Evolutionary conservation across 2,329 filamentous ascomycete genomes (phyloP).

Genomic region (Malbranchea cinnamomea): DNA sequence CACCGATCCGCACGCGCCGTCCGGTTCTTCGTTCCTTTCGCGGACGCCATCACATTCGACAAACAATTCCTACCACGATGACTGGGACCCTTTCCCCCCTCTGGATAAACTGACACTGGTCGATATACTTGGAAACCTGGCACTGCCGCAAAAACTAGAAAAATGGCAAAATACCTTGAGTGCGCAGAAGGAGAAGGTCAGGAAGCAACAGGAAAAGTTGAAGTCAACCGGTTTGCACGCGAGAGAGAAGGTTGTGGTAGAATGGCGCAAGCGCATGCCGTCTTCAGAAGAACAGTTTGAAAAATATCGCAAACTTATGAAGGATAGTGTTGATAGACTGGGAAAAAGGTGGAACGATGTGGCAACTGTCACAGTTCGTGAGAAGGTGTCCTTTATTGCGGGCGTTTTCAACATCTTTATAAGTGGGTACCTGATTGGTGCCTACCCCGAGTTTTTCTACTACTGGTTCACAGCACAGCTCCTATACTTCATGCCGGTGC

Average conservation of each 20-base stretch:
- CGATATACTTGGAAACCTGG: constrained; percentile 85
- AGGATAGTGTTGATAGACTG: constrained; percentile 72
- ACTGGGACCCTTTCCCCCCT: constrained; percentile 75
- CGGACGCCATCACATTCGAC: constrained; percentile 54
- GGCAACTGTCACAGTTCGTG: constrained; percentile 70
- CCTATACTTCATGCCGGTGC: constrained; percentile 92
- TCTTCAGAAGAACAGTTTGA: constrained; percentile 85
- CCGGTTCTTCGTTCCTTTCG: constrained; percentile 35
- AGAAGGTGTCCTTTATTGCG: constrained; percentile 92
- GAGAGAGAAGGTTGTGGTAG: constrained; percentile 79
- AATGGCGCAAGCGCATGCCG: constrained; percentile 76
- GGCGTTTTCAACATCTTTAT: constrained; percentile 96
- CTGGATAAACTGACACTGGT: constrained; percentile 82
- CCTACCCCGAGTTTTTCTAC: constrained; percentile 71
- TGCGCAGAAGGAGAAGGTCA: constrained; percentile 71
- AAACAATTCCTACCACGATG: constrained; percentile 72
- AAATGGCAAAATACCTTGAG: constrained; percentile 73
- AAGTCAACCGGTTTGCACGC: constrained; percentile 62
- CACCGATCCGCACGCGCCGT: constrained; percentile 1
- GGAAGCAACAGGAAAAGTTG: constrained; percentile 64
- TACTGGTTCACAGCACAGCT: constrained; percentile 83
- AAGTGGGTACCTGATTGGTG: constrained; percentile 85
- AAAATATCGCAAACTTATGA: constrained; percentile 79
- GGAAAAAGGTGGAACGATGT: constrained; percentile 78
- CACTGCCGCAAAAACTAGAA: constrained; percentile 77